phyloP scores from a whole-genome alignment of 306 rosid genomes.

The Cyamopsis tetragonoloba region DNA sequence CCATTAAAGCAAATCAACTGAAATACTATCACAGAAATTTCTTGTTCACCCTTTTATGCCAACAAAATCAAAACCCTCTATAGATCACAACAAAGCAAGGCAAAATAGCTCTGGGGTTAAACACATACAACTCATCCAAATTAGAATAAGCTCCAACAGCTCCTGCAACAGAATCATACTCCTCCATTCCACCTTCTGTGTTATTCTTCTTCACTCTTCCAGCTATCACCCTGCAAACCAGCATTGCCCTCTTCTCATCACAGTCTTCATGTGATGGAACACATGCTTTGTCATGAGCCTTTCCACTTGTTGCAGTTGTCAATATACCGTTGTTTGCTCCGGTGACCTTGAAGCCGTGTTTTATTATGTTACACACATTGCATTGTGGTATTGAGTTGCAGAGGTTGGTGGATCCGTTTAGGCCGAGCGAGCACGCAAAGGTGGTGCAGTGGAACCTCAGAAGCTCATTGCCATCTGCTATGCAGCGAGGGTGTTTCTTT shows the following conservation, averaged over 20 bases:
- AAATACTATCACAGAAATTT: background rate
- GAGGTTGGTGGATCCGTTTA: conserved; percentile 76
- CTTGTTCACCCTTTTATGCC: background rate
- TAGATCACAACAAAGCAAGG: conserved; percentile 98
- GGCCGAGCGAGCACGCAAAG: conserved; percentile 72
- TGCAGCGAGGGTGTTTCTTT: conserved; percentile 85
- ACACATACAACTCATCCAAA: conserved; percentile 86
- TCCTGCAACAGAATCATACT: conserved; percentile 74
- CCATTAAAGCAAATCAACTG: background rate
- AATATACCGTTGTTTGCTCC: conserved; percentile 55
- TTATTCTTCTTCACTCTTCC: conserved; percentile 94
- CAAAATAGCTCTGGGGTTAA: conserved; percentile 75
- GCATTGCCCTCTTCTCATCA: conserved; percentile 70
- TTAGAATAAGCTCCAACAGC: conserved; percentile 78
- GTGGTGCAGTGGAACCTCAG: conserved; percentile 89
- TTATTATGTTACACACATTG: conserved; percentile 68
- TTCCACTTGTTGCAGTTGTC: conserved; percentile 90
- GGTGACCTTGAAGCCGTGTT: conserved; percentile 53
- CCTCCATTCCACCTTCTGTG: conserved; percentile 62
- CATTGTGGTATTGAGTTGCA: conserved; percentile 75
- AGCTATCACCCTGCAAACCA: conserved; percentile 96
- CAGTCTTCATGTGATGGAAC: conserved; percentile 14
- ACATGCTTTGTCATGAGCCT: conserved; percentile 71
- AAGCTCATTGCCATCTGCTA: conserved; percentile 93
- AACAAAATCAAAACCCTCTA: conserved; percentile 49